A percentile compares a stretch with the other conserved stretches of the same genome.
These are phyloP conservation scores for Helianthus annuus DNA, from an alignment of 129 eudicot genomes.

Conservation along the genomic window HanXRQr2.0-SUNRISE NC_035438.2:24346225-24346724, in stretches of 20 bases:
- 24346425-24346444: not conserved
- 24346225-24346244: not conserved
- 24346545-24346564: not conserved
- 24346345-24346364: not conserved
- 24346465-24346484: not conserved
- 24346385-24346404: not conserved
- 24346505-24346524: not conserved
- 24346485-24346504: slow-evolving; percentile 1
- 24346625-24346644: no score
- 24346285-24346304: not conserved
- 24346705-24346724: no score
- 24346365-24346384: not conserved
- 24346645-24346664: no score
- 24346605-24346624: no score
- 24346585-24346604: no score
- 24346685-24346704: no score
- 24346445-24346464: not conserved
- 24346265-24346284: no score
- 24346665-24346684: no score
- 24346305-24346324: slow-evolving; percentile 1
- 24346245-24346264: slow-evolving; percentile 6
- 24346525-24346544: not conserved
- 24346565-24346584: no score
- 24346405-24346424: not conserved
- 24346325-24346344: not conserved